Evolutionary conservation across 2,329 filamentous ascomycete genomes (phyloP), one percentile per base, ranked within the genome.

Genomic region (Ceratocystis destructans): DNA sequence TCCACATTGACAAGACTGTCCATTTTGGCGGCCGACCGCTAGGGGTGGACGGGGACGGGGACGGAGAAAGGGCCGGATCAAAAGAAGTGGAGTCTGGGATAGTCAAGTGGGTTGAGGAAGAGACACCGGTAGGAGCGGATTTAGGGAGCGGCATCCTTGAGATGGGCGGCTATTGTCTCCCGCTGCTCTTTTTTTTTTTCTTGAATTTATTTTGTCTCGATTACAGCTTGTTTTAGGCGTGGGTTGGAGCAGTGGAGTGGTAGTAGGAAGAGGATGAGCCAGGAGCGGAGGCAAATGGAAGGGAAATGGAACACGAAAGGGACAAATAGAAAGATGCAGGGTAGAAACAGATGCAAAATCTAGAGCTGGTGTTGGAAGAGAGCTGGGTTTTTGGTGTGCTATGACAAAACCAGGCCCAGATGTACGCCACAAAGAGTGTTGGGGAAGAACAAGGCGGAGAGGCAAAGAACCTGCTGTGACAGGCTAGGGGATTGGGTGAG

Each of bases 1-100:
- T 82, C 53, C 82, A 78, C 69, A 79, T 78, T 4, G 79, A 77
- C 1, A 79, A 79, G 15, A 76, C 72, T 8, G 78, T 83, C 83
- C 82, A 85, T 69, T 83, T 77, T 50, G 80, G 78, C 1, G 82
- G 83, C 15, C 83, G 79, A 15, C 83, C 83, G 25, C 75, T 76
- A 31, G 71, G 70, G 5, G 70, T 71, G 48, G 72, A 69, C 37
- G 73, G 67, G 70, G 71, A 66, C 37, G 71, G 71, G 46, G 73
- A 72, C 20, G 73, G 73, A 61, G 74, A 70, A 48, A 57, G 53
- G 6, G 53, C 25, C 28, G 53, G 53, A 12, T 50, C 44, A 50
- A 50, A 57, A 17, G 53, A 63, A 20, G 61, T 46, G 37, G 20
- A 28, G 17, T 66, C 25, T 53, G 64, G 45, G n/a, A 62, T 62